Base-by-base conservation (phyloP, 2,329 filamentous ascomycete species). In the Fusarium pininemorale region DNA sequence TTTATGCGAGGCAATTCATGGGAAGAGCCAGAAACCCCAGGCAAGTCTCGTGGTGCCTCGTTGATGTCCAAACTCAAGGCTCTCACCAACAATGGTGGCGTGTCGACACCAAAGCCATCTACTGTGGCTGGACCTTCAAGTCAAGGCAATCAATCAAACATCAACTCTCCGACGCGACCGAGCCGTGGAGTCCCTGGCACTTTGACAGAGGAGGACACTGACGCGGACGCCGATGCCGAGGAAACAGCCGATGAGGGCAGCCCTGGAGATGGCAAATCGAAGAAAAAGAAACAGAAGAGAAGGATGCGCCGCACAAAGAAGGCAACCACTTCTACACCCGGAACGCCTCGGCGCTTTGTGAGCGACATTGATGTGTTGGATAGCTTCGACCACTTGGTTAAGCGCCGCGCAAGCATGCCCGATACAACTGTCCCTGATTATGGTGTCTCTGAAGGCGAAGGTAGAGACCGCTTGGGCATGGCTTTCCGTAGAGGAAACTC, bases 41-140 rank as follows among this genome's bases (percentile, higher is more conserved):
- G 84, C 64, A 92, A 91, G 81, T 88, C 89, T 28, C 87, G 87
- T 68, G 85, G 88, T 63, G 88, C 89, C 28, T 92, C 92, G 30
- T 87, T 97, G 73, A 94, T 97, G 82, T 92, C 92, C 24, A 95
- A 93, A 80, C 82, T 97, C 72, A 94, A 93, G 80, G 92, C 93
- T 7, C 84, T 97, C 63, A 90, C 93, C 28, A 88, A 87, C 16
- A 82, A 84, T 13, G 82, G 85, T n/a, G 82, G 81, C 30, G 80
- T 86, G 18, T 87, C 88, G 61, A 82, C 82, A n/a, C 83, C 87
- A 81, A 83, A 79, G 80, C 84, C 74, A 79, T 84, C 76, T 60
- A 74, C 79, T 30, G 66, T 74, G 22, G 65, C 71, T 62, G 75
- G 67, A 41, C 75, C 78, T 15, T 73, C 77, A 16, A 84, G 86